Evolutionary conservation across 345 rosid species (phyloP).

Genomic region (Trapa incisa): DNA sequence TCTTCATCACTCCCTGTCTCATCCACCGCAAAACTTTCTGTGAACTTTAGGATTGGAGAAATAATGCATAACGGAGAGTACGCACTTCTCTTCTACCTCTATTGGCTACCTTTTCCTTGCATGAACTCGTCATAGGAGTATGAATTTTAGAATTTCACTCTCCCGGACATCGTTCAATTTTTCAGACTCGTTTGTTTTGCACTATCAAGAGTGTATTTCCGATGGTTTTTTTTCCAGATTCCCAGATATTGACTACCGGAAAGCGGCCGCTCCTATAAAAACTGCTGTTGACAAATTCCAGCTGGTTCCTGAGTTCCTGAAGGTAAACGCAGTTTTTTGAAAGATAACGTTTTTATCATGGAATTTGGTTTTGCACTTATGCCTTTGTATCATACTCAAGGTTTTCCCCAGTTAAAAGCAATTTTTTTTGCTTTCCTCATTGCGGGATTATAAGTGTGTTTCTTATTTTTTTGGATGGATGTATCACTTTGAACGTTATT

Average conservation of each 20-base stretch:
- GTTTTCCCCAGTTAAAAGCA: background rate
- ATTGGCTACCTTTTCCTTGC: background rate
- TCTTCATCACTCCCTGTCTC: background rate
- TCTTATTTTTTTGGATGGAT: background rate
- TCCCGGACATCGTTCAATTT: background rate
- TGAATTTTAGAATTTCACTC: background rate
- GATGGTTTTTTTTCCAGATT: background rate
- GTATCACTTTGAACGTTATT: background rate
- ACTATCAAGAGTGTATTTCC: too few species aligned
- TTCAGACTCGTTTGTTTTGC: background rate
- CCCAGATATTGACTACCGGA: slow-evolving; percentile 26
- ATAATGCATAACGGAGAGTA: background rate
- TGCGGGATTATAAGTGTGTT: background rate
- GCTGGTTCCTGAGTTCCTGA: slow-evolving; percentile 58
- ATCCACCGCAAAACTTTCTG: background rate
- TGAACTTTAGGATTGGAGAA: background rate
- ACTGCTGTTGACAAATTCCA: slow-evolving; percentile 46
- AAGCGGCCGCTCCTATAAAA: slow-evolving; percentile 34
- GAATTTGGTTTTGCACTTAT: background rate
- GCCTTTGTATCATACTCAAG: background rate
- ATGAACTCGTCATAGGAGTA: background rate
- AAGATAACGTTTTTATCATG: background rate
- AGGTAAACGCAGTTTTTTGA: slow-evolving; percentile 20
- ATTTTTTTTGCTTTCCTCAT: background rate
- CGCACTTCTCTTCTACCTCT: slow-evolving; percentile 1